A percentile compares a stretch with the other conserved stretches of the same genome.
Evolutionary conservation across 352 stramenopile genomes (phyloP).

Genomic region (Globisporangium cylindrosporum): DNA sequence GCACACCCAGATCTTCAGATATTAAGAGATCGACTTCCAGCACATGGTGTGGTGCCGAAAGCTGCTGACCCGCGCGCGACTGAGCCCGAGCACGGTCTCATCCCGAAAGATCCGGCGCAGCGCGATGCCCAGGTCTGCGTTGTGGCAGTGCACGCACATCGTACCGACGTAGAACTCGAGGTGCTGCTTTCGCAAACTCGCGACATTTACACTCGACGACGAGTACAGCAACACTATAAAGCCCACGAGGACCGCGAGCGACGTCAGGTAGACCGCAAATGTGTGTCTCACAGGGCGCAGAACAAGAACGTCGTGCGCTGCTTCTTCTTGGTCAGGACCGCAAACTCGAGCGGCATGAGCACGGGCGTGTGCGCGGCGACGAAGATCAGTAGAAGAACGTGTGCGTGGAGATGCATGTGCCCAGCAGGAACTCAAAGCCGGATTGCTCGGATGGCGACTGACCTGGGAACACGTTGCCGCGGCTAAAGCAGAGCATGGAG

Average conservation of each 20-base stretch:
- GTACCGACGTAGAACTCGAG: constrained; percentile 7
- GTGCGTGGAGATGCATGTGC: constrained; percentile 20
- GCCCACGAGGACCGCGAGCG: constrained; percentile 4
- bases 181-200: neutral
- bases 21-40: neutral
- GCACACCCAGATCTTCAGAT: constrained; percentile 6
- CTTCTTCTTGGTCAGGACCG: neutral
- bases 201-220: neutral
- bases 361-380: constrained; percentile 2
- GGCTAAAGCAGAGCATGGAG: constrained; percentile 22
- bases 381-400: constrained; percentile 13
- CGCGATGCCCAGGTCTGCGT: neutral
- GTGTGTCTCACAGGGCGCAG: neutral
- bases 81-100: constrained; percentile 7
- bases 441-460: constrained; percentile 23
- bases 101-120: constrained; percentile 9
- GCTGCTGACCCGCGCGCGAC: neutral
- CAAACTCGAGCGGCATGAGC: constrained; percentile 18
- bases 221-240: neutral
- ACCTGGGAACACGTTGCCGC: constrained; percentile 26
- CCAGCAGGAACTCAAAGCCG: constrained; percentile 22
- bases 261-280: constrained; percentile 14
- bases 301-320: constrained; percentile 1
- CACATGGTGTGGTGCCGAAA: neutral
- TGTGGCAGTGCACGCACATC: constrained; percentile 8